phyloP scores from a whole-genome alignment of 2,329 filamentous ascomycete genomes.

The Ophiostoma ips region DNA sequence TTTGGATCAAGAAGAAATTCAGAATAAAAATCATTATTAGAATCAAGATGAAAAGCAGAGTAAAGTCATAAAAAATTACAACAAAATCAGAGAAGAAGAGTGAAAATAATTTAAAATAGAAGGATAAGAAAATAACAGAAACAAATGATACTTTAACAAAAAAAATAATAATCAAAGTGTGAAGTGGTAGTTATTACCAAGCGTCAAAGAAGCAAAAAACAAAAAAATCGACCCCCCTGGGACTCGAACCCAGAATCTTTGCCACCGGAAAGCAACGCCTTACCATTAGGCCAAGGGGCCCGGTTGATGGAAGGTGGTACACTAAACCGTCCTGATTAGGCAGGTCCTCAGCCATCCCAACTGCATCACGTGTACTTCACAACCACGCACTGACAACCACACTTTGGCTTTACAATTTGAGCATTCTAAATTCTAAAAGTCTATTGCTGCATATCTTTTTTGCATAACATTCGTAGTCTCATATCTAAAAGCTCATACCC shows the following conservation, averaged over 20 bases:
- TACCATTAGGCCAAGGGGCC: slow-evolving; percentile 4
- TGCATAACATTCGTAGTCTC: neutral
- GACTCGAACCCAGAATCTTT: slow-evolving; percentile 3
- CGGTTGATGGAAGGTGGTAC: neutral
- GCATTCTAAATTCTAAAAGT: no score
- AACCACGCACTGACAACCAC: neutral
- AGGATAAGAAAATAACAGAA: neutral
- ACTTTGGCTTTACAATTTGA: no score
- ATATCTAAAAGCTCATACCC: neutral
- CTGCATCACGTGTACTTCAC: neutral
- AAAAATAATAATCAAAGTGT: no score
- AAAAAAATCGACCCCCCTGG: slow-evolving; percentile 3
- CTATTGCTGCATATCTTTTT: no score
- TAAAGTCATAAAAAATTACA: no score
- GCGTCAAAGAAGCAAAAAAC: neutral
- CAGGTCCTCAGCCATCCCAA: neutral
- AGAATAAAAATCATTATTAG: no score
- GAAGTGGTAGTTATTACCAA: no score
- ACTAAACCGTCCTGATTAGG: neutral
- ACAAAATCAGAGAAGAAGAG: neutral
- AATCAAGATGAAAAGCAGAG: no score
- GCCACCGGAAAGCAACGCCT: slow-evolving; percentile 1
- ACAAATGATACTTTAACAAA: no score
- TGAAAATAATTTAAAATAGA: neutral
- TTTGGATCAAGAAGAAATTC: no score